phyloP scores from a whole-genome alignment of 2,329 filamentous ascomycete species.

The Nothophaeocryptopus gaeumannii region DNA sequence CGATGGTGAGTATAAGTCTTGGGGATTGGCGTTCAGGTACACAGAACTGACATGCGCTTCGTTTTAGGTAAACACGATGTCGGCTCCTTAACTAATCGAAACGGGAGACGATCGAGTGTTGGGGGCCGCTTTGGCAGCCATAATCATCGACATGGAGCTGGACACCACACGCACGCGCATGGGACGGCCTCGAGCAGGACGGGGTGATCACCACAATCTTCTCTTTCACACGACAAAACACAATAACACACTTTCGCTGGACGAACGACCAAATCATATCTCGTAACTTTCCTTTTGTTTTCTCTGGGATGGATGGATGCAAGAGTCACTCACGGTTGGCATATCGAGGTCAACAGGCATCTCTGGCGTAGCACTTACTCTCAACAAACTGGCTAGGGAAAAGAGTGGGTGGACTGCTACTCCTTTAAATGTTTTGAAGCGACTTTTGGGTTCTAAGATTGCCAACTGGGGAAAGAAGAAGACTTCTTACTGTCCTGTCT shows the following conservation, averaged over 20 bases:
- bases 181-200: conserved; percentile 12
- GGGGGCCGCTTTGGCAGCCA: conserved; percentile 14
- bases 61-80: conserved; percentile 51
- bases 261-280: neutral
- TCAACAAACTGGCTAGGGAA: too few species aligned
- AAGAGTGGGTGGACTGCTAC: too few species aligned
- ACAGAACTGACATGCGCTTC: conserved; percentile 1
- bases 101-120: conserved; percentile 13
- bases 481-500: neutral
- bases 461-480: neutral
- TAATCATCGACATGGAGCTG: conserved; percentile 3
- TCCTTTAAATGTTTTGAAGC: neutral
- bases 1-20: conserved; percentile 67
- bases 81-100: conserved; percentile 39
- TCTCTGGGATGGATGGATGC: neutral
- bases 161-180: conserved; percentile 13
- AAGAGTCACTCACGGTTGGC: neutral
- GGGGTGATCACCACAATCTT: neutral
- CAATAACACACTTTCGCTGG: neutral
- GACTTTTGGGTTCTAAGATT: neutral
- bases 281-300: neutral
- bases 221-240: neutral
- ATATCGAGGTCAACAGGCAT: neutral
- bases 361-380: neutral
- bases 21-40: neutral